Base-by-base conservation (phyloP, 2,329 filamentous ascomycete genomes). In the Fusarium proliferatum region DNA sequence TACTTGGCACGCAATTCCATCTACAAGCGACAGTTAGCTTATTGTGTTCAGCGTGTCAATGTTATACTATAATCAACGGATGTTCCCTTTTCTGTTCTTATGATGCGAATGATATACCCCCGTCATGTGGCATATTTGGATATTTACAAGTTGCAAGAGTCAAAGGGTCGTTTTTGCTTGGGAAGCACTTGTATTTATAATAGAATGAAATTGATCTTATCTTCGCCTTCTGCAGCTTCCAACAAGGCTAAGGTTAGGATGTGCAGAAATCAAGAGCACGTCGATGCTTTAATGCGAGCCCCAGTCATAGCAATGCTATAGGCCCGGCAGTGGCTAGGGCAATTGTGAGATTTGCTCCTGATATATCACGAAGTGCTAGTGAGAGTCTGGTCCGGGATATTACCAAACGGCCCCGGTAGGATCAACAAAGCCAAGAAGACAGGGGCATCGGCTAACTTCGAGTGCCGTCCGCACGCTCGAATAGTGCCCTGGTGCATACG, bases 21-120 rank as follows among this genome's bases (percentile, higher is more conserved):
- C 30, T 9, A 36, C 48, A 7, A 58, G 52, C 9, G 69, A 67
- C 23, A 36, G 38, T 28, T 64, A 64, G 61, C 26, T 23, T 49
- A 23, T 43, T 41, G 11, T 41, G n/a, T 39, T 36, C 15, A 30
- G 17, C 42, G n/a, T 6, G 17, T 30, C 51, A n/a, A 30, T 55
- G 13, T n/a, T 30, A n/a, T 28, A 55, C 26, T 41, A 41, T 41
- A 16, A n/a, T 53, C 33, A 16, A 38, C 19, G 26, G 26, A 55
- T 30, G 9, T 41, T n/a, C 19, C 19, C 19, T 55, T 30, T 28
- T 41, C 19, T 39, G 55, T 49, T 45, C 23, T 17, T 13, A 34
- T 10, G 51, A 57, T 53, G 21, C 26, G 51, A 39, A 70, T 39
- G 55, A 70, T 57, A 69, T 71, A 65, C 67, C 65, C 60, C 48